These are phyloP conservation scores for Aleurites moluccanus DNA, from an alignment of 441 rosid genomes.

Conservation along the genomic window DNA sequence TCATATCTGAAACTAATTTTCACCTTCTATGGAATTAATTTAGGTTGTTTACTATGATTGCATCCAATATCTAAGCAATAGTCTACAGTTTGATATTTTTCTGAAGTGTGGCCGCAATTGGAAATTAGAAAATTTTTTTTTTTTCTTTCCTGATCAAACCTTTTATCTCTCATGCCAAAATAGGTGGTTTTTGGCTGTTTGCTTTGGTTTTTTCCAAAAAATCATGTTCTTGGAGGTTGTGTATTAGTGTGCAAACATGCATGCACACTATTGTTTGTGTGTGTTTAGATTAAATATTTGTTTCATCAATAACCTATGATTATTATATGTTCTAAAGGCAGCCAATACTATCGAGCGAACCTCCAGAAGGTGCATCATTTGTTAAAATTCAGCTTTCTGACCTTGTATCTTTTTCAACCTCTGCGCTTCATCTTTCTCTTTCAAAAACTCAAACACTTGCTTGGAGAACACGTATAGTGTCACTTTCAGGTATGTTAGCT, in stretches of 20 bases:
- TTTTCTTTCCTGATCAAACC: neutral
- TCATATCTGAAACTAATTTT: neutral
- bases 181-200: neutral
- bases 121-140: neutral
- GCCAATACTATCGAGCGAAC: conserved; percentile 43
- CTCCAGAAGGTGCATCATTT: conserved; percentile 48
- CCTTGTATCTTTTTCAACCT: conserved; percentile 59
- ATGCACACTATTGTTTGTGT: conserved; percentile 10
- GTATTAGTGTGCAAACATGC: neutral
- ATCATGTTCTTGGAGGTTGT: neutral
- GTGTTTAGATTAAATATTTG: conserved; percentile 11
- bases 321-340: conserved; percentile 47
- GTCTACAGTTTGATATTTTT: neutral
- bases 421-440: conserved; percentile 57
- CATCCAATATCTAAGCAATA: neutral
- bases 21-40: neutral
- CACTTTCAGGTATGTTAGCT: conserved; percentile 63
- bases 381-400: conserved; percentile 71
- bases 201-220: neutral
- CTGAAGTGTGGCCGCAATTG: neutral
- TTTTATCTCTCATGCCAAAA: neutral
- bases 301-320: conserved; percentile 32
- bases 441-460: conserved; percentile 63
- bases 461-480: conserved; percentile 87
- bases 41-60: neutral